Conservation (phyloP, 495 filamentous ascomycete species). For the Penicillium taxi region DNA sequence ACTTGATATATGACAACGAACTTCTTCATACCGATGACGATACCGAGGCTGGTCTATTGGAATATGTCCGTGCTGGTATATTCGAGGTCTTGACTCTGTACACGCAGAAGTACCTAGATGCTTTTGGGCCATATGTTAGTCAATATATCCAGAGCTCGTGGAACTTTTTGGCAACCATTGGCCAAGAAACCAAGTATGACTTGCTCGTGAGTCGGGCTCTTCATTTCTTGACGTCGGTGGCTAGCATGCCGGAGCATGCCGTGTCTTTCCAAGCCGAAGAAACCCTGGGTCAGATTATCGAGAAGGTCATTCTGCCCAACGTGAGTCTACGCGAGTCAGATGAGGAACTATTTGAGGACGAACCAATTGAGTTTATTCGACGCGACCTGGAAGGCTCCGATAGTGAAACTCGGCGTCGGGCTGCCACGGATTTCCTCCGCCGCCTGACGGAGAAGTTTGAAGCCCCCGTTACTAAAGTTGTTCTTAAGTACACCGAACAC, state of each 20-base stretch:
- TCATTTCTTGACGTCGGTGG: slow-evolving; percentile 86
- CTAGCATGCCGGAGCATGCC: slow-evolving; percentile 67
- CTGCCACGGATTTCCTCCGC: slow-evolving; percentile 87
- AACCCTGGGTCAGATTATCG: slow-evolving; percentile 72
- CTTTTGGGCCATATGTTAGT: slow-evolving; percentile 66
- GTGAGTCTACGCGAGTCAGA: slow-evolving; percentile 84
- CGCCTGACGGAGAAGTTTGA: slow-evolving; percentile 85
- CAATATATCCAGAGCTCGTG: slow-evolving; percentile 84
- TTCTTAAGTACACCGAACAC: slow-evolving; percentile 72
- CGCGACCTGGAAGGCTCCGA: slow-evolving; percentile 95
- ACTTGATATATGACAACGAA: slow-evolving; percentile 80
- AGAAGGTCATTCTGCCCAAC: slow-evolving; percentile 93
- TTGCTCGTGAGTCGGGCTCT: slow-evolving; percentile 90
- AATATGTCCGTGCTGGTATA: slow-evolving; percentile 83
- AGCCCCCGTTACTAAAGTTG: slow-evolving; percentile 68
- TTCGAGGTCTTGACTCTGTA: slow-evolving; percentile 83
- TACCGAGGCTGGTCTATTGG: slow-evolving; percentile 71
- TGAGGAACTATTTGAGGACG: slow-evolving; percentile 92
- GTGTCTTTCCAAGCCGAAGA: slow-evolving; percentile 72
- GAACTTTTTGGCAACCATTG: slow-evolving; percentile 78
- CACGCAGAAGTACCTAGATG: slow-evolving; percentile 89
- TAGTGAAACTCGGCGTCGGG: slow-evolving; percentile 81
- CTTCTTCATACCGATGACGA: slow-evolving; percentile 77
- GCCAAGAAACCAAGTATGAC: slow-evolving; percentile 85
- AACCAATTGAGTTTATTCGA: slow-evolving; percentile 97